phyloP scores from a whole-genome alignment of 345 rosid species.

The Brassica juncea region DNA sequence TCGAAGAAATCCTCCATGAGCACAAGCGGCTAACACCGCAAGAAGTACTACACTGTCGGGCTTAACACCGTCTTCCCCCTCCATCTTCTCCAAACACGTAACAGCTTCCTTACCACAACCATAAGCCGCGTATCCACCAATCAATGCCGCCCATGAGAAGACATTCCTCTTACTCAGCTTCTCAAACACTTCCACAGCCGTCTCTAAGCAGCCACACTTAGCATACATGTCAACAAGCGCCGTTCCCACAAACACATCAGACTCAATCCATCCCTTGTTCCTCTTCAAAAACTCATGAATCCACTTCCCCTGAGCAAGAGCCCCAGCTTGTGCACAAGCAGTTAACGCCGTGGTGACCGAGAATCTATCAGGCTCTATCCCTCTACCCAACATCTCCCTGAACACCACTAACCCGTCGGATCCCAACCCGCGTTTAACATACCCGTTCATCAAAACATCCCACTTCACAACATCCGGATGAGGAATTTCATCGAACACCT shows the following conservation, averaged over 20 bases:
- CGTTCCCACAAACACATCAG: slow-evolving; percentile 54
- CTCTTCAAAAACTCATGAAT: slow-evolving; percentile 51
- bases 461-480: slow-evolving; percentile 53
- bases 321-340: slow-evolving; percentile 59
- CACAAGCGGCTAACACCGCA: slow-evolving; percentile 53
- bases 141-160: slow-evolving; percentile 60
- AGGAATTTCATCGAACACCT: slow-evolving; percentile 61
- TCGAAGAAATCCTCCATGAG: slow-evolving; percentile 55
- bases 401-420: slow-evolving; percentile 43
- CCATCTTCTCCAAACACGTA: slow-evolving; percentile 49
- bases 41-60: slow-evolving; percentile 60
- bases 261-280: slow-evolving; percentile 31
- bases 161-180: slow-evolving; percentile 51
- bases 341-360: too few relatives aligned
- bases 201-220: slow-evolving; percentile 57
- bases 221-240: slow-evolving; percentile 66
- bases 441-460: slow-evolving; percentile 59
- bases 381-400: slow-evolving; percentile 48
- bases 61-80: slow-evolving; percentile 40
- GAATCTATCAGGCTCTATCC: slow-evolving; percentile 54
- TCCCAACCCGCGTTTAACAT: slow-evolving; percentile 41
- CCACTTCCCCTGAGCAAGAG: slow-evolving; percentile 57
- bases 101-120: slow-evolving; percentile 53
- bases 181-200: slow-evolving; percentile 50
- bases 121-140: slow-evolving; percentile 51